A percentile compares a stretch with the other conserved stretches of the same genome.
These are phyloP conservation scores for Lactarius sp. DNA, from an alignment of 768 basidiomycete species.

Conservation along the genomic window DNA sequence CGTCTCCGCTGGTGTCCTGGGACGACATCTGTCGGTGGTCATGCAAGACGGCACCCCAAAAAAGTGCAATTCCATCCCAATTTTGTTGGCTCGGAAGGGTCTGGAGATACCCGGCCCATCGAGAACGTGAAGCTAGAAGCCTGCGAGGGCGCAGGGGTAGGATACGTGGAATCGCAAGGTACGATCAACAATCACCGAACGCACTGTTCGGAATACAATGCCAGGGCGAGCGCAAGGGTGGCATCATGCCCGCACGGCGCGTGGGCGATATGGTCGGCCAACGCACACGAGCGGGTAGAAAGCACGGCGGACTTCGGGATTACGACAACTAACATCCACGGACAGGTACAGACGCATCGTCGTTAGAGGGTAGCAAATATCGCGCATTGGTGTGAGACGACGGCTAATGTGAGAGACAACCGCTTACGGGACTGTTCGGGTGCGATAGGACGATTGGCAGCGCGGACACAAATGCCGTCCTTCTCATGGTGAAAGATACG, in stretches of 20 bases:
- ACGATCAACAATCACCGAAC: slow-evolving; percentile 13
- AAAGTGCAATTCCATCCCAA: slow-evolving; percentile 28
- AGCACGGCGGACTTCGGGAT: slow-evolving; percentile 30
- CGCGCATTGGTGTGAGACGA: slow-evolving; percentile 10
- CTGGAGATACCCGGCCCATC: slow-evolving; percentile 30
- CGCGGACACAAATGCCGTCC: slow-evolving; percentile 18
- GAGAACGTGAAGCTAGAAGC: slow-evolving; percentile 21
- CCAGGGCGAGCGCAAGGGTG: slow-evolving; percentile 29
- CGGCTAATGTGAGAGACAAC: neutral
- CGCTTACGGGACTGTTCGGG: slow-evolving; percentile 22
- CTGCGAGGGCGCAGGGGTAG: slow-evolving; percentile 16
- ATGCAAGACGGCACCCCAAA: slow-evolving; percentile 25
- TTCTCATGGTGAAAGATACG: slow-evolving; percentile 19
- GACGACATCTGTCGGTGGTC: slow-evolving; percentile 3
- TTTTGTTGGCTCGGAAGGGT: slow-evolving; percentile 25
- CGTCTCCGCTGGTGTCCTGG: neutral
- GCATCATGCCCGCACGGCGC: slow-evolving; percentile 27
- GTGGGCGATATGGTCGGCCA: slow-evolving; percentile 24
- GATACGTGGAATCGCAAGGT: neutral
- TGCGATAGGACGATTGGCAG: neutral
- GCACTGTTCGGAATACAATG: slow-evolving; percentile 28
- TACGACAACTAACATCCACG: slow-evolving; percentile 24
- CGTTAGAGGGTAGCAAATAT: slow-evolving; percentile 7
- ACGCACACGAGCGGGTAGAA: slow-evolving; percentile 26
- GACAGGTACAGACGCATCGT: neutral